Base-by-base conservation (phyloP, 352 stramenopile genomes). In the Pythium sukuiense region DNA sequence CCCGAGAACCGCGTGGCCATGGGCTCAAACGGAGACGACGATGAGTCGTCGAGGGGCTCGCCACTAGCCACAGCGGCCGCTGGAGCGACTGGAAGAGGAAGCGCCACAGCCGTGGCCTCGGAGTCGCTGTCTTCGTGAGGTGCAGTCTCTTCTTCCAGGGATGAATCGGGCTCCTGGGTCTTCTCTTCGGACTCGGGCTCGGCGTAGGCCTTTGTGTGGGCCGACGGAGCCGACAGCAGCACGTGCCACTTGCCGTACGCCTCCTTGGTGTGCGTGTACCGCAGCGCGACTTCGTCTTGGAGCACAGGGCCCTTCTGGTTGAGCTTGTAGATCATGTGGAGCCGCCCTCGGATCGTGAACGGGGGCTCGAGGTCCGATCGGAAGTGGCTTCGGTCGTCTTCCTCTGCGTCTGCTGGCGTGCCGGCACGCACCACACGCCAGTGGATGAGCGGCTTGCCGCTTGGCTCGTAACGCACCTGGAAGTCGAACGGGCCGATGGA, bases 391-490 rank as follows among this genome's bases (percentile, higher is more conserved):
- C 30, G 24, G 24, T 74, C 62, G 2, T 74, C 56, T 14, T 65
- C 46, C 6, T 59, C 55, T 1, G 13, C 26, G 6, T 73, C 67
- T 1, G 37, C 41, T 2, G 35, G 24, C 7, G 73, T 61, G 2
- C 41, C 16, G 52, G 13, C 9, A 46, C 60, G 57, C 37, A 86
- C 76, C 20, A 88, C 73, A 27, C 80, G 76, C 77, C 77, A 88
- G 41, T 67, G 54, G 27, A 88, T 82, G 32, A 81, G 76, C 49
- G 69, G 75, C 29, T 63, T 52, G 1, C 67, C 59, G 5, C 59
- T 69, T 12, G 74, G 64, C 54, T 80, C 76, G 14, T 82, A 71
- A 20, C 74, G 72, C 29, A 89, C 29, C 72, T 89, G 80, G 14
- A 87, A 70, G 3, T 33, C 60, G 32, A 74, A 80, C 35, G 60